Conservation (phyloP, 2,329 filamentous ascomycete genomes). For the Capronia coronata region DNA sequence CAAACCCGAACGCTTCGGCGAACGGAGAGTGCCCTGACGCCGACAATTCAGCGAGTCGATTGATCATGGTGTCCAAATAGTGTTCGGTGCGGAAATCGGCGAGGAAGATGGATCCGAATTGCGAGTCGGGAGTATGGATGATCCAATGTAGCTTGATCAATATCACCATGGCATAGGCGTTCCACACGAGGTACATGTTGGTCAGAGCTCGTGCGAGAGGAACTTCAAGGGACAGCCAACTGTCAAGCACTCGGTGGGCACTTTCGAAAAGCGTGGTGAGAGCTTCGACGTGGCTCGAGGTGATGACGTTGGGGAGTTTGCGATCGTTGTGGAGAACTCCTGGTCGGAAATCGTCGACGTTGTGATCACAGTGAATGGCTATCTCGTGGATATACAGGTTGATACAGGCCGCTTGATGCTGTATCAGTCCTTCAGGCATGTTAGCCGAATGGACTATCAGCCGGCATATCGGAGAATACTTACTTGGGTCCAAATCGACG, state of each 20-base stretch:
- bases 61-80: constrained; percentile 63
- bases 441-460: no score
- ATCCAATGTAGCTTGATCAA: constrained; percentile 68
- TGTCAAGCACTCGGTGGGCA: constrained; percentile 57
- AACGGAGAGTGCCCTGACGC: constrained; percentile 57
- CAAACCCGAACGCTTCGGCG: constrained; percentile 62
- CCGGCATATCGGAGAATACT: no score
- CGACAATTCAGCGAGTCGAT: constrained; percentile 59
- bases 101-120: constrained; percentile 61
- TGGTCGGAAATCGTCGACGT: constrained; percentile 46
- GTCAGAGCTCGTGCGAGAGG: constrained; percentile 56
- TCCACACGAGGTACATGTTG: constrained; percentile 63
- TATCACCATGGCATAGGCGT: constrained; percentile 65
- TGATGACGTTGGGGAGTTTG: constrained; percentile 32
- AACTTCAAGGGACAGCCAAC: constrained; percentile 56
- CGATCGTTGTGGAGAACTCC: constrained; percentile 21
- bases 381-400: constrained; percentile 71
- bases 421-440: constrained; percentile 34
- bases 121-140: constrained; percentile 55
- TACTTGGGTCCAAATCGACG: constrained; percentile 50
- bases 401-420: constrained; percentile 57
- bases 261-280: constrained; percentile 59
- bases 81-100: constrained; percentile 58
- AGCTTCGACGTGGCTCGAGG: constrained; percentile 58
- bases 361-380: constrained; percentile 58